phyloP scores from a whole-genome alignment of 768 basidiomycete genomes.

The Dictyophora rubrovolvata region DNA sequence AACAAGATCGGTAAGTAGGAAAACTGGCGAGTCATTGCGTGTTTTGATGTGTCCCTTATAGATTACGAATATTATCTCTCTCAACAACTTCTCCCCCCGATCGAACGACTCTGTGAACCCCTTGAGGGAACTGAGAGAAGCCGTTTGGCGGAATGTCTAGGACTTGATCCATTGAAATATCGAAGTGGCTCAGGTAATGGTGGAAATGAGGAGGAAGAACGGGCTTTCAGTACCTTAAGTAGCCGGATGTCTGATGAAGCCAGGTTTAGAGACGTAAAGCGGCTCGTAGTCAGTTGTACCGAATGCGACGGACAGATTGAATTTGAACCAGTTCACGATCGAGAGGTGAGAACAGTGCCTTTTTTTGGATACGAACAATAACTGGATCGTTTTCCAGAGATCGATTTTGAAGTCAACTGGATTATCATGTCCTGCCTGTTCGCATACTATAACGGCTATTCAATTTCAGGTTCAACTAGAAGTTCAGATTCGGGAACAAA shows the following conservation, averaged over 20 bases:
- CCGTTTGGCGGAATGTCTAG: constrained; percentile 89
- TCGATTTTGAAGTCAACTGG: constrained; percentile 59
- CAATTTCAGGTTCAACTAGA: constrained; percentile 83
- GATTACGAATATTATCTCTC: constrained; percentile 90
- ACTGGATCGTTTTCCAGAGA: constrained; percentile 32
- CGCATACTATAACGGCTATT: constrained; percentile 36
- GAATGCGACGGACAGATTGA: constrained; percentile 51
- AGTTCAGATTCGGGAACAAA: constrained; percentile 66
- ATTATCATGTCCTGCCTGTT: constrained; percentile 55
- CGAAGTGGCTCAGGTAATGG: constrained; percentile 24
- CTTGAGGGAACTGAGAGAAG: constrained; percentile 93
- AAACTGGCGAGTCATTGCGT: constrained; percentile 1
- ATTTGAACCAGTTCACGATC: constrained; percentile 51
- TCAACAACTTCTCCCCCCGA: constrained; percentile 86
- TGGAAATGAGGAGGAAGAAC: constrained; percentile 40
- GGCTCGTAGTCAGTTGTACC: constrained; percentile 69
- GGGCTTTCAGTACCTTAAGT: constrained; percentile 68
- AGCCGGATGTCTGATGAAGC: constrained; percentile 84
- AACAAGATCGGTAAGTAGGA: constrained; percentile 58
- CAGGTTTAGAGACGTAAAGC: constrained; percentile 68
- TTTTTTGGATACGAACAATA: background rate
- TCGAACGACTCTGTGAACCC: constrained; percentile 90
- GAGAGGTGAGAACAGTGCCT: constrained; percentile 33
- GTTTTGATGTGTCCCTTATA: constrained; percentile 19
- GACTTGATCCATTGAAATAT: constrained; percentile 52